A percentile compares a stretch with the other conserved stretches of the same genome.
These are phyloP conservation scores for Solanum pimpinellifolium DNA, from an alignment of 257 asterid species.

Conservation along the genomic window DNA sequence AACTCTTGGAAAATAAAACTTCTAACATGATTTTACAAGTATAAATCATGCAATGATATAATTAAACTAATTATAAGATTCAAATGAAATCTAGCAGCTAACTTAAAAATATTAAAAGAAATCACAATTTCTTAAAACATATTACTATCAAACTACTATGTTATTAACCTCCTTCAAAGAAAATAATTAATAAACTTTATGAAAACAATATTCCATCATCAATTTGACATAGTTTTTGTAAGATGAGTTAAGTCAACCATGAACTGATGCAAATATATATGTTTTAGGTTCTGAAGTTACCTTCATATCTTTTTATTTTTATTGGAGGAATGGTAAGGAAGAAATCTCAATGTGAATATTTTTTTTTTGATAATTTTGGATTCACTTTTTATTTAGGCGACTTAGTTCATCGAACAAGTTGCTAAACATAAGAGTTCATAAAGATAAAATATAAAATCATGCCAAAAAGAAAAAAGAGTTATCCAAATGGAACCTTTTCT, in stretches of 20 bases:
- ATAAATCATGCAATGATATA: background rate
- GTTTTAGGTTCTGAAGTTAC: background rate
- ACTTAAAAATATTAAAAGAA: background rate
- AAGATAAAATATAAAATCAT: background rate
- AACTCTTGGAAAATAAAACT: background rate
- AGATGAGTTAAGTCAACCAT: background rate
- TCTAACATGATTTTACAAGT: background rate
- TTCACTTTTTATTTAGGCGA: background rate
- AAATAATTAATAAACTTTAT: background rate
- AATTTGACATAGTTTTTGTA: background rate
- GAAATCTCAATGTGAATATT: background rate
- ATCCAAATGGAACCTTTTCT: background rate
- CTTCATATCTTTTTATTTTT: background rate
- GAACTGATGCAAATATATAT: background rate
- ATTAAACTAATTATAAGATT: background rate
- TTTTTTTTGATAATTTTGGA: background rate
- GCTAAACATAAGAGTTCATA: background rate
- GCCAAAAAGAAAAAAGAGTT: background rate
- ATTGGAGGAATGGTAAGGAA: background rate
- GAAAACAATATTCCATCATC: background rate
- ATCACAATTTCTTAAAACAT: background rate
- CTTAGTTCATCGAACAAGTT: background rate
- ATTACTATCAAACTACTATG: background rate
- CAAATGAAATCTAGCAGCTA: background rate
- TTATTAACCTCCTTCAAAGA: background rate